Evolutionary conservation across 768 basidiomycete genomes (phyloP).

Genomic region (Suillus occidentalis): DNA sequence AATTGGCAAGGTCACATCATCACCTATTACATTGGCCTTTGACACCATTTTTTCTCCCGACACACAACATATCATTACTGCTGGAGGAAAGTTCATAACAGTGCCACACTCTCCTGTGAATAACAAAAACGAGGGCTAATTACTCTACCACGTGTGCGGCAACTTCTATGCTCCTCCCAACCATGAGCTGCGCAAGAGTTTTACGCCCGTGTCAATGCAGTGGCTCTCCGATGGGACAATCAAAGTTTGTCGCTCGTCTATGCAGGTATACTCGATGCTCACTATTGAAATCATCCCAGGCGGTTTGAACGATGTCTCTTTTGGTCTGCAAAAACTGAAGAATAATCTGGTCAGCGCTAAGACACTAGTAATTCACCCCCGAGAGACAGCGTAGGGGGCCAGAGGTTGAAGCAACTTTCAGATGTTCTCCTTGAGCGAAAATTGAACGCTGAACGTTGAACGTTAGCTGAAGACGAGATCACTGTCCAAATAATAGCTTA

Average conservation of each 20-base stretch:
- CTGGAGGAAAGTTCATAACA: slow-evolving; percentile 31
- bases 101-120: not conserved
- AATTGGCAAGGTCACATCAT: too few species aligned
- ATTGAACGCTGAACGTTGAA: too few species aligned
- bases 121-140: slow-evolving; percentile 8
- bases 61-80: slow-evolving; percentile 30
- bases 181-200: slow-evolving; percentile 8
- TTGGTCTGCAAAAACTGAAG: slow-evolving; percentile 34
- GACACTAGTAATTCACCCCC: slow-evolving; percentile 34
- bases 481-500: too few species aligned
- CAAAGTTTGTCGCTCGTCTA: slow-evolving; percentile 11
- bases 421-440: too few species aligned
- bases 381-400: slow-evolving; percentile 38
- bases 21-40: not conserved
- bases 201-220: slow-evolving; percentile 5
- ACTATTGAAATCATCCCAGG: slow-evolving; percentile 37
- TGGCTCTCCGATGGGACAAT: slow-evolving; percentile 20
- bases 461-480: too few species aligned
- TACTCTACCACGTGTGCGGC: not conserved
- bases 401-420: slow-evolving; percentile 17
- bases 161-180: slow-evolving; percentile 7
- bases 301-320: slow-evolving; percentile 36
- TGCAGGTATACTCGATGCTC: not conserved
- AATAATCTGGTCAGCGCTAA: slow-evolving; percentile 39
- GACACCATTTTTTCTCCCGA: slow-evolving; percentile 28